Evolutionary conservation across 2,329 filamentous ascomycete genomes (phyloP).

Genomic region (Aspergillus novofumigatus): DNA sequence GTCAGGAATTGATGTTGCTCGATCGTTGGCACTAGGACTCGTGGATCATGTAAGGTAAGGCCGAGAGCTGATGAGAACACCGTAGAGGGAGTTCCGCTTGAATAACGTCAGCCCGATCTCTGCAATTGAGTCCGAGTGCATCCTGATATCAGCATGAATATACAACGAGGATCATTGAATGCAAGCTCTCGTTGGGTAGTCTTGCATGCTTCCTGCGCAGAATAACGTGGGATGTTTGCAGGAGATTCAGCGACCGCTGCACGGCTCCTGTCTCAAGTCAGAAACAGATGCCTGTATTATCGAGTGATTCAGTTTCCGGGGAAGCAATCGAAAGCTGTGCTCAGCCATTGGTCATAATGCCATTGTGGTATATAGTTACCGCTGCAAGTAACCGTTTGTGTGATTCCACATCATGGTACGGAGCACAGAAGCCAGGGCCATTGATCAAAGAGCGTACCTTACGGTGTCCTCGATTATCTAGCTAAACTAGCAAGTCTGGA

Average conservation of each 20-base stretch:
- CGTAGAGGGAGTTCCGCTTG: background rate
- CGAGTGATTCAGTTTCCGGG: background rate
- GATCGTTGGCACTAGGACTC: background rate
- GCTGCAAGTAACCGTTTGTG: constrained; percentile 1
- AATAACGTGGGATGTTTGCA: background rate
- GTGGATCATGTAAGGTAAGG: background rate
- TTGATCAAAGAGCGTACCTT: background rate
- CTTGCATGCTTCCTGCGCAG: background rate
- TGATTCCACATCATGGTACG: background rate
- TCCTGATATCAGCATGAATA: background rate
- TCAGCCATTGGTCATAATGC: background rate
- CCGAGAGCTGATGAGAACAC: background rate
- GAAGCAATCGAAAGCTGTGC: background rate
- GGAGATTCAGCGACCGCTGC: background rate
- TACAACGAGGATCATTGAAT: background rate
- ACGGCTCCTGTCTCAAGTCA: background rate
- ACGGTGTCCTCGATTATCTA: background rate
- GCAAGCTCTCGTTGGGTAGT: background rate
- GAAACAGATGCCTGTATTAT: background rate
- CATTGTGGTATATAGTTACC: background rate
- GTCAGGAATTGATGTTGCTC: background rate
- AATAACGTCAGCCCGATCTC: background rate
- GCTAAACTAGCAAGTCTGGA: background rate
- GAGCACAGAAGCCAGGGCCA: background rate
- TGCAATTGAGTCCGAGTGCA: background rate